Conservation (phyloP, 768 basidiomycete genomes). For the Tulasnella sp. region DNA sequence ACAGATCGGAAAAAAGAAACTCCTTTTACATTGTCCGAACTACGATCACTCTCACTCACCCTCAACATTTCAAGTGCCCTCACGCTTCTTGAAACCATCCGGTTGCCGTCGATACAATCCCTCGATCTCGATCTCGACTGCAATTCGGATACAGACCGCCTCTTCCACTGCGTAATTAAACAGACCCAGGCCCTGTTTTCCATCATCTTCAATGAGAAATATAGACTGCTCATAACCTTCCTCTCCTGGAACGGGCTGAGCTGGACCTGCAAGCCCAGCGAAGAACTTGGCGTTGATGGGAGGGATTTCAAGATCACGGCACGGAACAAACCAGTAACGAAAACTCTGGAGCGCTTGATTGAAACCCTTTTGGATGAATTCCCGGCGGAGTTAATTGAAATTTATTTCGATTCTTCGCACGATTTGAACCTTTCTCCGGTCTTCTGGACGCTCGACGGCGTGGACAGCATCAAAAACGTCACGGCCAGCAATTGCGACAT, state of each 20-base stretch:
- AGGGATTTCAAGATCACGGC: neutral
- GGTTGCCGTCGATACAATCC: neutral
- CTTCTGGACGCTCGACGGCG: neutral
- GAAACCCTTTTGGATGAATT: neutral
- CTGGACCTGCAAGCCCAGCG: neutral
- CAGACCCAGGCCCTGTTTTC: neutral
- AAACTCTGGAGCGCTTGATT: neutral
- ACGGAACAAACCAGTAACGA: neutral
- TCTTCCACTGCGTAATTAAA: neutral
- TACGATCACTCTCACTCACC: neutral
- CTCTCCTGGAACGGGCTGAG: neutral
- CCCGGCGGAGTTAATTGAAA: neutral
- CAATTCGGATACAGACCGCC: neutral
- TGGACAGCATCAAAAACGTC: neutral
- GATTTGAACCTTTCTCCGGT: neutral
- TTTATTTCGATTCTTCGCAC: neutral
- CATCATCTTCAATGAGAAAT: neutral
- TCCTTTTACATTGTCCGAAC: neutral
- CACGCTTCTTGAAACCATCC: neutral
- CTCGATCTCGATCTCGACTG: neutral
- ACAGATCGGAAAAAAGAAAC: neutral
- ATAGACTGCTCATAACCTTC: neutral
- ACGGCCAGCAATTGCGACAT: neutral
- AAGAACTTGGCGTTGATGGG: neutral
- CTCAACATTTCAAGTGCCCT: neutral